Percentiles rank a stretch among this genome's conserved stretches.
Evolutionary conservation across 1,284 basidiomycete species (phyloP).

Genomic region (Heterobasidion annosum): DNA sequence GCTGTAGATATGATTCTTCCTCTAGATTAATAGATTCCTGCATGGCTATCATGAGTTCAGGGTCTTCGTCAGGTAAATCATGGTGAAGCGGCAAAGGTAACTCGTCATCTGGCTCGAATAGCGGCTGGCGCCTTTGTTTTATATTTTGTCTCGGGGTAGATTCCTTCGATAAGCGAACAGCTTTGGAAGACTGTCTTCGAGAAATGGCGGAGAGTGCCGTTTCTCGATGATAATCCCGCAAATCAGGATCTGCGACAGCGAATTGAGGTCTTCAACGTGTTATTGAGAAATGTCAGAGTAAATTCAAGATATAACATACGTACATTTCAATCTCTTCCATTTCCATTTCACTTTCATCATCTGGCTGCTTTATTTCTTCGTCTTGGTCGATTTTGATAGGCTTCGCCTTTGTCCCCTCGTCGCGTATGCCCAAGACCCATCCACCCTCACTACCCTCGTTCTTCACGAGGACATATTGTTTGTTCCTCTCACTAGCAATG

Average conservation of each 20-base stretch:
- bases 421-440: conserved; percentile 87
- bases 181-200: conserved; percentile 41
- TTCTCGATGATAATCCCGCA: conserved; percentile 56
- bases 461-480: conserved; percentile 89
- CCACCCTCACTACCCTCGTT: conserved; percentile 83
- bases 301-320: conserved; percentile 15
- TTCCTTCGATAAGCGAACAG: conserved; percentile 22
- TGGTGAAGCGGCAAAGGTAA: conserved; percentile 12
- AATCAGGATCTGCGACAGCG: conserved; percentile 46
- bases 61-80: conserved; percentile 29
- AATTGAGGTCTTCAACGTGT: conserved; percentile 22
- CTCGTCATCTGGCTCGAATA: conserved; percentile 53
- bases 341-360: conserved; percentile 46
- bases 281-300: conserved; percentile 13
- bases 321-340: conserved; percentile 76
- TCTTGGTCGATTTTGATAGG: conserved; percentile 82
- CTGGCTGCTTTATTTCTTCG: conserved; percentile 19
- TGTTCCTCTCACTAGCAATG: conserved; percentile 91
- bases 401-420: conserved; percentile 71
- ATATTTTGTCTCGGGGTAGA: conserved; percentile 19
- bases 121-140: conserved; percentile 22
- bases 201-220: conserved; percentile 62
- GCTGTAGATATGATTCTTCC: conserved; percentile 21
- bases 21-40: conserved; percentile 43
- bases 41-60: conserved; percentile 46